A percentile compares a stretch with the other conserved stretches of the same genome.
Conservation (phyloP, 1,139 yeast species). For the Diutina ranongensis region DNA sequence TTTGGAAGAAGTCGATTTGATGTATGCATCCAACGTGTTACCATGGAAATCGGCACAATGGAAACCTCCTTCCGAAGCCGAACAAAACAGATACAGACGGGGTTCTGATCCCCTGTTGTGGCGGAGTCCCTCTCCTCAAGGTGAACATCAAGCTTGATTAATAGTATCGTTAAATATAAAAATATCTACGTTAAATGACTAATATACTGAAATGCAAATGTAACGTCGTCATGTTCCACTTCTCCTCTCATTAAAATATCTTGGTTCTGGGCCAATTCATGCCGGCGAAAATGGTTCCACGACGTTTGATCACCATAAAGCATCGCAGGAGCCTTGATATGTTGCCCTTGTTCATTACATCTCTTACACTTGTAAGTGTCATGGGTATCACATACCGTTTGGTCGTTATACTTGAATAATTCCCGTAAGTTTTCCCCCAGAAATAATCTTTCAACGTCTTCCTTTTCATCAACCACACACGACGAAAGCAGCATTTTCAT, state of each 20-base stretch:
- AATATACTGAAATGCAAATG: conserved; percentile 87
- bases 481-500: conserved; percentile 90
- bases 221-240: conserved; percentile 51
- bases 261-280: conserved; percentile 50
- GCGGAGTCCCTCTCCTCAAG: not conserved
- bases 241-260: conserved; percentile 74
- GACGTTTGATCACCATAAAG: conserved; percentile 95
- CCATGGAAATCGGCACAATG: conserved; percentile 39
- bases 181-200: conserved; percentile 37
- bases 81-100: not conserved
- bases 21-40: conserved; percentile 32
- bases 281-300: conserved; percentile 83
- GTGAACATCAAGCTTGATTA: too few species aligned
- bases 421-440: conserved; percentile 71
- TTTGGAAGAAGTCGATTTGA: conserved; percentile 57
- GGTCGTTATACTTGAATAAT: conserved; percentile 58
- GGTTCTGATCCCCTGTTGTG: not conserved
- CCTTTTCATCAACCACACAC: conserved; percentile 94
- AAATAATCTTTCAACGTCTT: conserved; percentile 86
- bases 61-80: conserved; percentile 22
- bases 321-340: conserved; percentile 69
- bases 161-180: too few species aligned
- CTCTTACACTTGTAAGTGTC: conserved; percentile 84
- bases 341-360: conserved; percentile 53
- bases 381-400: conserved; percentile 82